These are phyloP conservation scores for Talaromyces stipitatus DNA, from an alignment of 495 filamentous ascomycete species.

Conservation along the genomic window DNA sequence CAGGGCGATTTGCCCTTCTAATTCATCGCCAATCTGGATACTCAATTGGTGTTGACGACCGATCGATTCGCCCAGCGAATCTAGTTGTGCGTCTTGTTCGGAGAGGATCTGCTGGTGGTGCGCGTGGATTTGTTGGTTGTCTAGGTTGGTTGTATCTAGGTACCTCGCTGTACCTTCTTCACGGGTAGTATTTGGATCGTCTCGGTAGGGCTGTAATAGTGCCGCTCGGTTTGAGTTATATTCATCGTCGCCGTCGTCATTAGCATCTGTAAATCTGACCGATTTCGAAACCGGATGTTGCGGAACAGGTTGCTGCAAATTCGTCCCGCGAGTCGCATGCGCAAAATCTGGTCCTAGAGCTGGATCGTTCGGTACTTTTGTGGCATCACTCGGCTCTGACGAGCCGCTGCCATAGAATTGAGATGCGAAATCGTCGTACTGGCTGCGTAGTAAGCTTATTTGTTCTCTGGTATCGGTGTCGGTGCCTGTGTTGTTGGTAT, in stretches of 20 bases:
- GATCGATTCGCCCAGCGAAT: slow-evolving; percentile 75
- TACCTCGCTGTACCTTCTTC: slow-evolving; percentile 26
- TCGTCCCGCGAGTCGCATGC: slow-evolving; percentile 42
- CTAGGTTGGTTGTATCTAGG: slow-evolving; percentile 56
- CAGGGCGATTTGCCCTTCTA: slow-evolving; percentile 81
- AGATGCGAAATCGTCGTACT: slow-evolving; percentile 49
- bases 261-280: slow-evolving; percentile 82
- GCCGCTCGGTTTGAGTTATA: slow-evolving; percentile 45
- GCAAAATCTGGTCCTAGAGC: slow-evolving; percentile 59
- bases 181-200: slow-evolving; percentile 45
- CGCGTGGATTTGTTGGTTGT: slow-evolving; percentile 80
- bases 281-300: slow-evolving; percentile 57
- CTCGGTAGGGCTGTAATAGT: slow-evolving; percentile 60
- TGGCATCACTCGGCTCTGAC: slow-evolving; percentile 17
- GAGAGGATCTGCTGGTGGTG: slow-evolving; percentile 73
- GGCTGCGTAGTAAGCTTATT: slow-evolving; percentile 48
- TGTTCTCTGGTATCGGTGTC: slow-evolving; percentile 63
- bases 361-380: slow-evolving; percentile 60
- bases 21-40: slow-evolving; percentile 93
- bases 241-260: slow-evolving; percentile 38
- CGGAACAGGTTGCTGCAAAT: slow-evolving; percentile 39
- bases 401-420: slow-evolving; percentile 49
- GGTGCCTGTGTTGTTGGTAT: slow-evolving; percentile 45
- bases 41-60: slow-evolving; percentile 87
- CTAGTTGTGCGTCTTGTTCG: slow-evolving; percentile 90